Base-by-base conservation (phyloP, 805 yeast species). In the Pichia insulana region DNA sequence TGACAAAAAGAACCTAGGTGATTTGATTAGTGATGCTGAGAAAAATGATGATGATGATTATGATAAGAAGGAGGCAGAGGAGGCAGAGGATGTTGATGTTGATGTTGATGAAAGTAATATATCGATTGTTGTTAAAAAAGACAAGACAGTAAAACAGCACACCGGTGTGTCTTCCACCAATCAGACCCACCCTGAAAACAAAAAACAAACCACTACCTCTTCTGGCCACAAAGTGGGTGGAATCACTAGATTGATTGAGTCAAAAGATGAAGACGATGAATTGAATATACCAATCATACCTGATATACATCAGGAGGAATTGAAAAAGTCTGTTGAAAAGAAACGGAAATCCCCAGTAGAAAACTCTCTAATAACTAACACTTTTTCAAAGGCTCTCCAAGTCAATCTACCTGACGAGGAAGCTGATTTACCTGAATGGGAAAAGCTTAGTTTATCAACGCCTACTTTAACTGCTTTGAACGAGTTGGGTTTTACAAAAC, bases 391-490 rank as follows among this genome's bases (percentile, higher is more conserved):
- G n/a, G 19, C 47, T 12, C 39, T 40, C 17, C 44, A 46, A 30
- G 36, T 39, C n/a, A 37, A 41, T 11, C 34, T 47, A 20, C 58
- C 50, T 30, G 50, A 55, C 17, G 62, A 59, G 36, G 62, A 56
- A n/a, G 64, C 70, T 15, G 68, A 71, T 31, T 58, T 81, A 16
- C 87, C 88, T 8, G 70, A 70, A 26, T 83, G 94, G 92, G 57
- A 69, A 2, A 59, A 64, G 2, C 59, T 62, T 6, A 47, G 70
- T 2, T 61, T 83, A 16, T 75, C 85, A 6, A 60, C 73, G 16
- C 73, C 74, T 36, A 69, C 80, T 1, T 63, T 85, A 34, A 73
- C 73, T 40, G 92, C 88, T 1, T 66, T 92, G 34, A 59, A 70
- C 3, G 64, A 66, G 15, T 62, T 80, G 11, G 76, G 73, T 1